Conservation (phyloP, 805 yeast genomes). For the Phaffomyces antillensis region DNA sequence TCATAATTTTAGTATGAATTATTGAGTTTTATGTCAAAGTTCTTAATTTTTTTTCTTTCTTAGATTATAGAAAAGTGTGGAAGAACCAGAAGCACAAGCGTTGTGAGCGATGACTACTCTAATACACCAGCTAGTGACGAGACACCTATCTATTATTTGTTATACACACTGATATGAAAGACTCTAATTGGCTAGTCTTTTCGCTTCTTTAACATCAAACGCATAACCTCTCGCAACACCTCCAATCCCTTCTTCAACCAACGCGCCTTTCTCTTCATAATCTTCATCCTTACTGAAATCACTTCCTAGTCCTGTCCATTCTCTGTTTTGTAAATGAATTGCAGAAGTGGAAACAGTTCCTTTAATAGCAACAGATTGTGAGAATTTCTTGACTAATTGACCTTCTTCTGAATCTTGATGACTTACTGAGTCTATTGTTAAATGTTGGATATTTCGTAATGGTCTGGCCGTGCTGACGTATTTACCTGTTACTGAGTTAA, state of each 20-base stretch:
- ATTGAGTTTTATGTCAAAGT: no score
- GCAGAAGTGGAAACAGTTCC: conserved; percentile 91
- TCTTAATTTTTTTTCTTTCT: no score
- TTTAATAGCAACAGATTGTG: conserved; percentile 55
- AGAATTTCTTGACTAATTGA: conserved; percentile 47
- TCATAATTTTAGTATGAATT: neutral
- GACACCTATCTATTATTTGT: no score
- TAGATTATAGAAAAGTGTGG: no score
- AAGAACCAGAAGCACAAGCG: no score
- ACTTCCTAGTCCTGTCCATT: conserved; percentile 90
- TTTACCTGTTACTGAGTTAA: conserved; percentile 83
- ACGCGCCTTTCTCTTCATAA: conserved; percentile 56
- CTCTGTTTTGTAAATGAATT: conserved; percentile 55
- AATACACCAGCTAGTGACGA: no score
- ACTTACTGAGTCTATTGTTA: conserved; percentile 45
- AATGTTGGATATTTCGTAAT: conserved; percentile 55
- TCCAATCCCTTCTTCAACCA: conserved; percentile 70
- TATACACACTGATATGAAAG: no score
- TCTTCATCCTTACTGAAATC: conserved; percentile 46
- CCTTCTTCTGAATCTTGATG: conserved; percentile 19
- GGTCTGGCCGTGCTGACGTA: conserved; percentile 69
- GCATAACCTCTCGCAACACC: conserved; percentile 91
- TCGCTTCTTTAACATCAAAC: conserved; percentile 24
- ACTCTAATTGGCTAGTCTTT: no score
- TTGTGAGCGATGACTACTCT: no score